Evolutionary conservation across 768 basidiomycete genomes (phyloP), one percentile per base, ranked within the genome.

Genomic region (Coprinopsis strossmayeri): DNA sequence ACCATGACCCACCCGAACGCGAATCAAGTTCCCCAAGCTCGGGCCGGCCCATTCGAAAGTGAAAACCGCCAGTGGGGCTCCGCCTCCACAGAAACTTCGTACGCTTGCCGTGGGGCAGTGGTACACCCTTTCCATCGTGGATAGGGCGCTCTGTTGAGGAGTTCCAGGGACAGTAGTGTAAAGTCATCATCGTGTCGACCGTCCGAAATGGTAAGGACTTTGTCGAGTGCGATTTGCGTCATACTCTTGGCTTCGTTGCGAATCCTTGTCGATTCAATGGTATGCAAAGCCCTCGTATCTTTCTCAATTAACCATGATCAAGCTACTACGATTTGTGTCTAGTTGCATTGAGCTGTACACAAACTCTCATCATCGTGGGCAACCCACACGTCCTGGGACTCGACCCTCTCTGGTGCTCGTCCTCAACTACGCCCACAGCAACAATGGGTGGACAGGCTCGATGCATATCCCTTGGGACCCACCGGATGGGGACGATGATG

Each of bases 91-190:
- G 30, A 7, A 7, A 7, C 15, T 7, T 32, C 9, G 30, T 32
- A 7, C 30, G 30, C 30, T 7, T 7, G 15, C 15, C 30, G 9
- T 7, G 30, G 9, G 30, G 30, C 30, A 15, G n/a, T n/a, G n/a
- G n/a, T n/a, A 32, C 30, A 7, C 30, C 30, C 30, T 32, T 15
- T 15, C 30, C 30, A 32, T 7, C 30, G 7, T 7, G 30, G 9
- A 7, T 32, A 7, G 30, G 30, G 9, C 30, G 81, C 17, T 79
- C 76, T 18, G 80, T 81, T 1, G 82, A 84, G 54, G 79, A 81
- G 49, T 82, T 81, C 62, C 82, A 83, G 59, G 82, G 81, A 5
- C 77, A 81, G 78, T 78, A 82, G 61, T 71, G 77, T 7, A 65
- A 67, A 3, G 73, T 79, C 0, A 76, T 82, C 30, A 74, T 80